phyloP scores from a whole-genome alignment of 306 rosid species.

The Cercis canadensis region DNA sequence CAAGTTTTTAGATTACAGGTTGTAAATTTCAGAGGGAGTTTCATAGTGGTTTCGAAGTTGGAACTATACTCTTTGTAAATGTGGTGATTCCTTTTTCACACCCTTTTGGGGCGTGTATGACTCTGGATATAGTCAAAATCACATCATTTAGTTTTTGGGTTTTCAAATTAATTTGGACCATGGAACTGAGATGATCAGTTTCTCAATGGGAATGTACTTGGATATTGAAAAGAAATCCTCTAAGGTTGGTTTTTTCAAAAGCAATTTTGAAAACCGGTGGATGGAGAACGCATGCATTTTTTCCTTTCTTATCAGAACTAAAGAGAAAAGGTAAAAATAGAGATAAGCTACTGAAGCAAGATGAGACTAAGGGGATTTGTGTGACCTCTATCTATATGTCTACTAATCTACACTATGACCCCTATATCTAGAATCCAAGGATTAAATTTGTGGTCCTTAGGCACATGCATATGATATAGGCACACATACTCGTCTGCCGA shows the following conservation, averaged over 20 bases:
- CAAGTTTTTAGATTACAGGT: constrained; percentile 36
- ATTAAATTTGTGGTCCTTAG: not conserved
- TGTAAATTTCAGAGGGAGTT: not conserved
- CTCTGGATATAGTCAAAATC: constrained; percentile 22
- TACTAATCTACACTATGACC: constrained; percentile 10
- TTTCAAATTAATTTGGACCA: constrained; percentile 3
- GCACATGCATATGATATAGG: not conserved
- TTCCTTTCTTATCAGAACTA: not conserved
- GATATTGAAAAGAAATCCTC: not conserved
- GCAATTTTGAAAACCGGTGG: not conserved
- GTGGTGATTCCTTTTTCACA: constrained; percentile 21
- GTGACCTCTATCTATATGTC: not conserved
- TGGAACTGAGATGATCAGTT: not conserved
- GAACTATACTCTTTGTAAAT: not conserved
- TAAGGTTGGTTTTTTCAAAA: not conserved
- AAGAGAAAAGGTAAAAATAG: not conserved
- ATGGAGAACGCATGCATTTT: not conserved
- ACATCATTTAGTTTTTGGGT: constrained; percentile 36
- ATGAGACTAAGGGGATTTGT: not conserved
- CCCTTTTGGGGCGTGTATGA: constrained; percentile 1
- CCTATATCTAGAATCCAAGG: constrained; percentile 23
- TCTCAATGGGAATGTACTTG: not conserved
- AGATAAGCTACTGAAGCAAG: not conserved
- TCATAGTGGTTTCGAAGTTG: not conserved
- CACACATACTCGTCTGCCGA: not conserved